Percentiles rank a stretch among this genome's conserved stretches.
These are phyloP conservation scores for Funneliformis mosseae DNA, from an alignment of 192 early-diverging fungal genomes.

Conservation along the genomic window DNA sequence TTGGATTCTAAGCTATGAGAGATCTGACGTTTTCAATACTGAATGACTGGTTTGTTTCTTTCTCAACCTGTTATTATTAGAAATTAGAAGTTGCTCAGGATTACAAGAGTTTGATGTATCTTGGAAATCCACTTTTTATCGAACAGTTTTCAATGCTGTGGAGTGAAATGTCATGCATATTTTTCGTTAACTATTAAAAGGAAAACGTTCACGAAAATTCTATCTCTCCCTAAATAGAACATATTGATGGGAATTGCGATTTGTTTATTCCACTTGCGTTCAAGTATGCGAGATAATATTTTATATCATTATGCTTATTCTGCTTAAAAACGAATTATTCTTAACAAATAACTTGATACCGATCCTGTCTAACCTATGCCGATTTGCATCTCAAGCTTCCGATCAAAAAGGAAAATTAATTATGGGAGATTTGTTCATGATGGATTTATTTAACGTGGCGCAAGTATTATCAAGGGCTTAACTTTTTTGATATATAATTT, in stretches of 20 bases:
- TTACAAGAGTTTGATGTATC: neutral
- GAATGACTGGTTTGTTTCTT: too few species aligned
- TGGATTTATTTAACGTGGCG: slow-evolving; percentile 17
- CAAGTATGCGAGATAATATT: slow-evolving; percentile 58
- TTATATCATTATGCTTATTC: slow-evolving; percentile 48
- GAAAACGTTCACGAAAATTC: neutral
- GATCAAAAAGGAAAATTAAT: neutral
- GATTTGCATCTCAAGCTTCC: slow-evolving; percentile 40
- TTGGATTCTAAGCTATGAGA: neutral
- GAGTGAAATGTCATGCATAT: neutral
- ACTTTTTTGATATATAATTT: neutral
- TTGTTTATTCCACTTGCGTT: slow-evolving; percentile 62
- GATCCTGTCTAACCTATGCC: slow-evolving; percentile 40
- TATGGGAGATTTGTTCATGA: neutral
- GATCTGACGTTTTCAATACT: neutral
- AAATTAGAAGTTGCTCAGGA: neutral
- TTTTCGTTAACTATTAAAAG: neutral
- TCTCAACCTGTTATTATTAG: neutral
- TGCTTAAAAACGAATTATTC: slow-evolving; percentile 52
- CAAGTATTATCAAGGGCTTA: neutral
- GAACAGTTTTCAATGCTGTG: slow-evolving; percentile 56
- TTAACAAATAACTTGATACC: slow-evolving; percentile 51
- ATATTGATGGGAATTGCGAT: slow-evolving; percentile 68
- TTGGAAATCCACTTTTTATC: slow-evolving; percentile 40
- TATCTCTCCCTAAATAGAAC: slow-evolving; percentile 36